Conservation (phyloP, 2,329 filamentous ascomycete species). For the Nigrograna mackinnonii region DNA sequence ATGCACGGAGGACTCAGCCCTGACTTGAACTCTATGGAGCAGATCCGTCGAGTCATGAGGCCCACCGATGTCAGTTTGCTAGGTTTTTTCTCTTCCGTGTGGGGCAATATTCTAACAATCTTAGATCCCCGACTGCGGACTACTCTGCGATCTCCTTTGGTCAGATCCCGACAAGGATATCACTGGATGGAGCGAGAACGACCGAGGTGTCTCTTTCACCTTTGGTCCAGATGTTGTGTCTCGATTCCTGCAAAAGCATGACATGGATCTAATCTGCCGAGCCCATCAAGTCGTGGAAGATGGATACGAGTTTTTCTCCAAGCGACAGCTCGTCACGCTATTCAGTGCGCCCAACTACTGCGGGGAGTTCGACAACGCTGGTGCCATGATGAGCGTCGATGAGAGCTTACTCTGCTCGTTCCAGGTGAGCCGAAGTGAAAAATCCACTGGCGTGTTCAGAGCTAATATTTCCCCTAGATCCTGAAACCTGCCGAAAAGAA, state of each 20-base stretch:
- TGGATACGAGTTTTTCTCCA: constrained; percentile 99
- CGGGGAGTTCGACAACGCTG: constrained; percentile 98
- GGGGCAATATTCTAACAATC: constrained; percentile 36
- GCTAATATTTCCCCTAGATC: constrained; percentile 63
- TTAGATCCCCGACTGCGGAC: constrained; percentile 95
- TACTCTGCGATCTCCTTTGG: constrained; percentile 97
- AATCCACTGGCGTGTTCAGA: neutral
- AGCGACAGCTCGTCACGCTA: constrained; percentile 93
- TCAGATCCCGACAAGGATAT: constrained; percentile 99
- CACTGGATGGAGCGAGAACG: constrained; percentile 98
- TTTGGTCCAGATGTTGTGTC: constrained; percentile 98
- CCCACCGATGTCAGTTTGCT: constrained; percentile 85
- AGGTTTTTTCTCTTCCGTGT: constrained; percentile 28
- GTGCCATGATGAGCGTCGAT: constrained; percentile 99
- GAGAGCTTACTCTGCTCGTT: constrained; percentile 98
- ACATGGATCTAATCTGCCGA: constrained; percentile 99
- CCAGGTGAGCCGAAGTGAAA: constrained; percentile 66
- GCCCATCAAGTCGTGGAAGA: constrained; percentile 99
- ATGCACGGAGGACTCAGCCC: constrained; percentile 98
- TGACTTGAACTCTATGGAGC: constrained; percentile 99
- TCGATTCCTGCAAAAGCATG: constrained; percentile 96
- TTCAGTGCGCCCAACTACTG: constrained; percentile 99
- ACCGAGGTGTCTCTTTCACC: constrained; percentile 97
- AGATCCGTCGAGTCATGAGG: constrained; percentile 98
- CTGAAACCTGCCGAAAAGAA: constrained; percentile 99